Evolutionary conservation across 768 basidiomycete species (phyloP).

Genomic region (Boletus reticuloceps): DNA sequence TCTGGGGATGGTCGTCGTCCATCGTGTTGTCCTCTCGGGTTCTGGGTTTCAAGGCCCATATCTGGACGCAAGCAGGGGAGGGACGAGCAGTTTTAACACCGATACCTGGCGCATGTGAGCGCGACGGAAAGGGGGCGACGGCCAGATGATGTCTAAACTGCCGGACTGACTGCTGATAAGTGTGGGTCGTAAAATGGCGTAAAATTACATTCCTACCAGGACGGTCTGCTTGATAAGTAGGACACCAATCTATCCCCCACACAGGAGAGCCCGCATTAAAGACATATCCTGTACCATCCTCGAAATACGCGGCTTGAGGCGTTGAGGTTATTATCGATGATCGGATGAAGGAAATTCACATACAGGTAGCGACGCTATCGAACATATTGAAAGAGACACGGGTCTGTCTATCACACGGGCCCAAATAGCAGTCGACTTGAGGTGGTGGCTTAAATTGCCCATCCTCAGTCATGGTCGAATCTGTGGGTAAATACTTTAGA

Average conservation of each 20-base stretch:
- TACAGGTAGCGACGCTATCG: conserved; percentile 57
- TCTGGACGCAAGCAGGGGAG: conserved; percentile 70
- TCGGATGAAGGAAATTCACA: conserved; percentile 36
- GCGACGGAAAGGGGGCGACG: conserved; percentile 69
- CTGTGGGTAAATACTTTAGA: conserved; percentile 57
- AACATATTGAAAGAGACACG: conserved; percentile 52
- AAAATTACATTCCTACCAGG: conserved; percentile 37
- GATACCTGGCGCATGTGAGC: conserved; percentile 60
- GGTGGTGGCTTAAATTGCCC: conserved; percentile 51
- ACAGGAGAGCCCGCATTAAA: conserved; percentile 88
- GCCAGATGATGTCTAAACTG: conserved; percentile 78
- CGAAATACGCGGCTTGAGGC: conserved; percentile 55
- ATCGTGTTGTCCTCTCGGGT: conserved; percentile 6
- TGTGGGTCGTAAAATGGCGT: not conserved
- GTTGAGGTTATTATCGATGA: not conserved
- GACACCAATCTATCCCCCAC: conserved; percentile 95
- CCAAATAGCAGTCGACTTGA: conserved; percentile 60
- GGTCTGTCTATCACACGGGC: conserved; percentile 56
- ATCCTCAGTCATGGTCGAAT: conserved; percentile 47
- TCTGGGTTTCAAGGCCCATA: conserved; percentile 64
- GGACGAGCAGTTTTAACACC: conserved; percentile 59
- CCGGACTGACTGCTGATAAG: conserved; percentile 38
- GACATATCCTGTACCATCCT: conserved; percentile 60
- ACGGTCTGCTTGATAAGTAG: conserved; percentile 60
- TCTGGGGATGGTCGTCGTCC: conserved; percentile 24